Conservation (phyloP, 805 yeast species). For the Candida easanensis region DNA sequence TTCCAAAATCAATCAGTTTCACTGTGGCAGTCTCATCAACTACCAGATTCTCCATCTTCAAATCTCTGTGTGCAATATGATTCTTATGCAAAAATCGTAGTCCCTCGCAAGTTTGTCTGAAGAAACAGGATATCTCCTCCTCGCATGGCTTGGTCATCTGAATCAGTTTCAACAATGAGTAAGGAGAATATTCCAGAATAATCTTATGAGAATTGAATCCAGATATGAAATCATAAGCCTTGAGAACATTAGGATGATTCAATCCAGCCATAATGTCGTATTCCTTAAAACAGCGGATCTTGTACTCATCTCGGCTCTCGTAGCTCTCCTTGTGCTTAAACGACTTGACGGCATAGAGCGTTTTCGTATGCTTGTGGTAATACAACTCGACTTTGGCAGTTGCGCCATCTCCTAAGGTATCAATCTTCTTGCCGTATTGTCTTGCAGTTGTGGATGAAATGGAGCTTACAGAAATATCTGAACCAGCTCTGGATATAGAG, state of each 20-base stretch:
- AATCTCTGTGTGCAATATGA: constrained; percentile 88
- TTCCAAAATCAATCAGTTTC: constrained; percentile 89
- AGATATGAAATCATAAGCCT: constrained; percentile 67
- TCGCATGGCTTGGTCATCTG: constrained; percentile 73
- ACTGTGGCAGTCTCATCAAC: constrained; percentile 68
- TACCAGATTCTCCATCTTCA: constrained; percentile 89
- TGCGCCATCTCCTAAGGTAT: constrained; percentile 30
- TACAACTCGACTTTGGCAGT: constrained; percentile 36
- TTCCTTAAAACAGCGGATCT: constrained; percentile 71
- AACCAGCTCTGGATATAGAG: constrained; percentile 2
- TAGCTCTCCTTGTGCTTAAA: constrained; percentile 41
- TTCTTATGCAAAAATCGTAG: constrained; percentile 66
- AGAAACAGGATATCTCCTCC: constrained; percentile 71
- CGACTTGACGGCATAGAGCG: constrained; percentile 41
- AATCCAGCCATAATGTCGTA: constrained; percentile 70
- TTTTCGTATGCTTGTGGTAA: constrained; percentile 16
- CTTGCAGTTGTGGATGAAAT: neutral
- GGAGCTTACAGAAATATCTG: constrained; percentile 1
- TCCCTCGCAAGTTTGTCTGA: constrained; percentile 75
- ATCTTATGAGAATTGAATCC: constrained; percentile 58
- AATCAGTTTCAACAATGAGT: constrained; percentile 82
- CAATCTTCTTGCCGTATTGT: constrained; percentile 20
- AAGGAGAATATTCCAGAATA: constrained; percentile 88
- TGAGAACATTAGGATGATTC: constrained; percentile 68
- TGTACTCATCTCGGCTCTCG: constrained; percentile 66